Evolutionary conservation across 129 eudicot species (phyloP).

Genomic region (Glebionis coronaria): DNA sequence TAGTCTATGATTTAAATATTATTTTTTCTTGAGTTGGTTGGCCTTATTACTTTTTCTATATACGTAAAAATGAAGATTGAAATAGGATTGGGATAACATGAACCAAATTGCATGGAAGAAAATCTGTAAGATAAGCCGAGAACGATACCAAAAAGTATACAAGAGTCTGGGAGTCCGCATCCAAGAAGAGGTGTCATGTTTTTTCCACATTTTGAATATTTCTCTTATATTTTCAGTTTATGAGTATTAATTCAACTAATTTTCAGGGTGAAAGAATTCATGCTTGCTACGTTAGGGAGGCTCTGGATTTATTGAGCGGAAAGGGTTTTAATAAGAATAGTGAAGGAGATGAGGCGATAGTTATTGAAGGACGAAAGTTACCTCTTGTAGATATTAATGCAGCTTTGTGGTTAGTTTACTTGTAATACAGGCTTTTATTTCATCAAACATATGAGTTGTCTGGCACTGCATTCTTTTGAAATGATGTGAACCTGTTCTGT

Average conservation of each 20-base stretch:
- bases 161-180: too few species aligned
- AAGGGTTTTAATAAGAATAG: neutral
- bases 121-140: too few species aligned
- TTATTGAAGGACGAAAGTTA: neutral
- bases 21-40: too few species aligned
- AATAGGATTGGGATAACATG: too few species aligned
- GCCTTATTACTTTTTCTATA: too few species aligned
- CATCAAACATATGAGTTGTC: neutral
- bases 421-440: neutral
- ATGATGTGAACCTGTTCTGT: too few species aligned
- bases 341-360: neutral
- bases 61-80: too few species aligned
- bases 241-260: neutral
- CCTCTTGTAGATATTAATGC: neutral
- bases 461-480: too few species aligned
- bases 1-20: too few species aligned
- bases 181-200: neutral
- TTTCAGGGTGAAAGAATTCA: neutral
- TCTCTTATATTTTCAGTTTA: neutral
- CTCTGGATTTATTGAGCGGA: neutral
- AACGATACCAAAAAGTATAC: too few species aligned
- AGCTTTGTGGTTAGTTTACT: slow-evolving; percentile 8
- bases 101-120: too few species aligned
- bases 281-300: neutral
- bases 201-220: neutral